Evolutionary conservation across 441 rosid genomes (phyloP), one percentile per base, ranked within the genome.

Genomic region (Populus hybrid): DNA sequence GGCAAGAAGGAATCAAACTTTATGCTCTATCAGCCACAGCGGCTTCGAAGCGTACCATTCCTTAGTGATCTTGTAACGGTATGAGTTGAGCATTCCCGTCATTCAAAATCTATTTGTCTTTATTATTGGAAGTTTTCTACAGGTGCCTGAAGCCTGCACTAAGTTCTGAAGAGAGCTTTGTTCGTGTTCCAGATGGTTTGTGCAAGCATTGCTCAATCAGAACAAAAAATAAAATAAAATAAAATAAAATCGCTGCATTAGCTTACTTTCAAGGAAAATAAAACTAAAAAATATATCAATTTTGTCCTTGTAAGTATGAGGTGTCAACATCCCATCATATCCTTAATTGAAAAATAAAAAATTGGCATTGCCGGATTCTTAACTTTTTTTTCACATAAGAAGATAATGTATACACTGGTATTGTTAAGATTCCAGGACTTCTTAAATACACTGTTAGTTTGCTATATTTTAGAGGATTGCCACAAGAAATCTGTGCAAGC

Each of bases 31-130:
- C 98, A 77, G 75, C 94, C 75, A 90, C 96, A 70, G 84, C 97
- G 40, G 85, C 93, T 38, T 90, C 99, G 72, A 95, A 94, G 82
- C 84, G 92, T 34, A 94, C 94, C 57, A 86, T 95, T 76, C 92
- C n/a, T 95, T 18, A 92, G 97, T 75, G 99, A 95, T 88, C 98
- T 95, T 75, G 87, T 95, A 53, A 94, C 95, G 53, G 99, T 95
- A 90, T 70, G 90, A 28, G 11, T 69, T 80, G n/a, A n/a, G n/a
- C 24, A 65, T 23, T 73, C 67, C 42, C 42, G 10, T 3, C 57
- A 14, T 19, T 24, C 66, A n/a, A 67, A 21, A 46, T 73, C 3
- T 75, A 64, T 71, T 68, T 26, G 23, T 71, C 19, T 76, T 66
- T 7, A 2, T 77, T 46, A 6, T 42, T 74, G 9, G 12, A 50